Conservation (phyloP, 768 basidiomycete species). For the Termitomyces sp. region DNA sequence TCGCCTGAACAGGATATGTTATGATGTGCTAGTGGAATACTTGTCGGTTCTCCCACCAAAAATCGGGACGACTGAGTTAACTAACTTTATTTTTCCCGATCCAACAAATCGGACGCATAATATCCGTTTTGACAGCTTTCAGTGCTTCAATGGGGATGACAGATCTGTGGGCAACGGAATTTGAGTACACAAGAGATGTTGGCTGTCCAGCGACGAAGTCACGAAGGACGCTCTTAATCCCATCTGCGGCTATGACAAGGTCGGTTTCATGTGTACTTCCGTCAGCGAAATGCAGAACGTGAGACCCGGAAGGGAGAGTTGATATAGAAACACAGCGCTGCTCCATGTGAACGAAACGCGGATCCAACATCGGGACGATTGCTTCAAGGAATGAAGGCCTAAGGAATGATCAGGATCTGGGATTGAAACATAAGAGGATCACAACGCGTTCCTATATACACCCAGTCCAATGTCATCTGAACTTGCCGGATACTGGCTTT, state of each 20-base stretch:
- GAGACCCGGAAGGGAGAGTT: slow-evolving; percentile 18
- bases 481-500: slow-evolving; percentile 26
- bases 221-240: slow-evolving; percentile 45
- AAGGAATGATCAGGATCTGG: background rate
- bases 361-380: slow-evolving; percentile 37
- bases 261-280: slow-evolving; percentile 41
- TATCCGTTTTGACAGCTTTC: slow-evolving; percentile 31
- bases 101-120: slow-evolving; percentile 36
- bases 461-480: slow-evolving; percentile 35
- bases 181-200: slow-evolving; percentile 34
- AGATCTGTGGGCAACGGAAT: slow-evolving; percentile 45
- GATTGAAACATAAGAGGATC: background rate
- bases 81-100: slow-evolving; percentile 41
- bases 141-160: slow-evolving; percentile 37
- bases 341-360: slow-evolving; percentile 39
- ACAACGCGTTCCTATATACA: slow-evolving; percentile 30
- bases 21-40: slow-evolving; percentile 42
- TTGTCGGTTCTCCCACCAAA: background rate
- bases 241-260: slow-evolving; percentile 48
- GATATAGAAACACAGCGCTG: slow-evolving; percentile 42
- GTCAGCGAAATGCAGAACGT: slow-evolving; percentile 42
- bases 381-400: slow-evolving; percentile 50
- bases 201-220: slow-evolving; percentile 21
- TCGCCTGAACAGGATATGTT: slow-evolving; percentile 41
- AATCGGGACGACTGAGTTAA: background rate